Evolutionary conservation across 257 asterid species (phyloP).

Genomic region (Nicotiana tomentosiformis): DNA sequence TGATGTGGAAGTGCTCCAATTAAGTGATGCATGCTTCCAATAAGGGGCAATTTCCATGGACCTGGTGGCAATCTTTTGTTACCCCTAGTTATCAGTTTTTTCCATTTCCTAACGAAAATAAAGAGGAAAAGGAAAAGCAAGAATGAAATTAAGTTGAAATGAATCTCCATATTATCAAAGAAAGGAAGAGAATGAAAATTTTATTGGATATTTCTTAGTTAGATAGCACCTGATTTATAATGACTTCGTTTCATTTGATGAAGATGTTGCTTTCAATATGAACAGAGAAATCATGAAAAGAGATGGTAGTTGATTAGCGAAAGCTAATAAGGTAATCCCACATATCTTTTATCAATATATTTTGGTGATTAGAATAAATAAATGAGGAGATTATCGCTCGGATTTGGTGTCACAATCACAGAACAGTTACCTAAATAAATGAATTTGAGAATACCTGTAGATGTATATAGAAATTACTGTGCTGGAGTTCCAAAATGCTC

Average conservation of each 20-base stretch:
- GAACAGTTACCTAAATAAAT: not conserved
- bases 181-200: not conserved
- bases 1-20: constrained; percentile 2
- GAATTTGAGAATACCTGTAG: not conserved
- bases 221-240: no score
- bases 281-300: no score
- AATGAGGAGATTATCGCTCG: not conserved
- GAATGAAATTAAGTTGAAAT: not conserved
- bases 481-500: no score
- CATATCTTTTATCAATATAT: not conserved
- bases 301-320: no score
- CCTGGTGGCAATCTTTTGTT: constrained; percentile 4
- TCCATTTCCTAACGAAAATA: not conserved
- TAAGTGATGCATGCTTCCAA: constrained; percentile 12
- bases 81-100: not conserved
- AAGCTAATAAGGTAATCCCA: no score
- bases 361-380: not conserved
- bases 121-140: not conserved
- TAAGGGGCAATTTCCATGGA: not conserved
- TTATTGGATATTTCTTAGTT: not conserved
- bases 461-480: no score
- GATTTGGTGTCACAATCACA: not conserved
- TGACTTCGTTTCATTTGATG: no score
- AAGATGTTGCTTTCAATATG: no score
- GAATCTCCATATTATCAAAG: not conserved